These are phyloP conservation scores for Echites panduratus DNA, from an alignment of 257 asterid species.

Conservation along the genomic window DNA sequence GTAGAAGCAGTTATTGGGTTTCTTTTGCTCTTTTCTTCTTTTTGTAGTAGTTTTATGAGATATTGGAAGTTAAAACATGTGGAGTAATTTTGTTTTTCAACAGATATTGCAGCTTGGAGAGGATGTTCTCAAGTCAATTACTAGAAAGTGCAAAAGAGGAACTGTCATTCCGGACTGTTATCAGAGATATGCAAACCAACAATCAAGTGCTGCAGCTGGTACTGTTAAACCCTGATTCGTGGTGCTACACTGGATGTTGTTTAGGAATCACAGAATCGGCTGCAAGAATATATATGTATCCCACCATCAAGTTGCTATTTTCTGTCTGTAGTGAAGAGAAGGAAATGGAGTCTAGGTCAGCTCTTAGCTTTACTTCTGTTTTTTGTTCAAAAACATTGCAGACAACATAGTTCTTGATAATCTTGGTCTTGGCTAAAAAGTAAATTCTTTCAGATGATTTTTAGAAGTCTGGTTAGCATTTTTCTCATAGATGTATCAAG, in stretches of 20 bases:
- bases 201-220: constrained; percentile 57
- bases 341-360: constrained; percentile 53
- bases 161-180: constrained; percentile 70
- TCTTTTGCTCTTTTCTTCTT: background rate
- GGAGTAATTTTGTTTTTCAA: constrained; percentile 10
- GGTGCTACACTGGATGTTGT: constrained; percentile 60
- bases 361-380: constrained; percentile 11
- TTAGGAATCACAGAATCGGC: constrained; percentile 35
- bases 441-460: too few species aligned
- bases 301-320: constrained; percentile 57
- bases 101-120: constrained; percentile 69
- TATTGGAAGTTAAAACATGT: constrained; percentile 10
- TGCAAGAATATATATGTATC: constrained; percentile 49
- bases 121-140: constrained; percentile 70
- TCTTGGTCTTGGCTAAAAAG: background rate
- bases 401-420: background rate
- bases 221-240: constrained; percentile 74
- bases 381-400: background rate
- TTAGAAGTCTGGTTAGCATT: background rate
- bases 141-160: constrained; percentile 84
- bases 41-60: background rate
- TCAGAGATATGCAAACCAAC: constrained; percentile 62
- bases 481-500: too few species aligned
- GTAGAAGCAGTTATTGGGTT: background rate
- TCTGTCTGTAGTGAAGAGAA: constrained; percentile 37